A percentile compares a stretch with the other conserved stretches of the same genome.
Conservation (phyloP, 768 basidiomycete species). For the Lactifluus hygrophoroides region DNA sequence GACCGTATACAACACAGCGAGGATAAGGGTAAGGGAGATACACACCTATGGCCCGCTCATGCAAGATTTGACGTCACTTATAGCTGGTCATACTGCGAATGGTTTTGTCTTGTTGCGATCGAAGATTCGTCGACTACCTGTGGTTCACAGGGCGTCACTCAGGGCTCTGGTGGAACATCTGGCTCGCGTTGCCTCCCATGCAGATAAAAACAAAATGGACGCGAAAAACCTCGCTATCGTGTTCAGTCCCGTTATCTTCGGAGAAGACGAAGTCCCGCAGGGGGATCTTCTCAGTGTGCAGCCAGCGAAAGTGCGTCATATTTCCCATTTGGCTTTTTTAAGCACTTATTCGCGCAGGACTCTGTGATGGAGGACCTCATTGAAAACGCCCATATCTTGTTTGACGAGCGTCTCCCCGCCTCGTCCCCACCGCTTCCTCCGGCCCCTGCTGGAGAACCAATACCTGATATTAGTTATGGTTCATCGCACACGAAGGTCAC, state of each 20-base stretch:
- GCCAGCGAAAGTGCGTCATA: slow-evolving; percentile 50
- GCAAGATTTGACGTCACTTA: background rate
- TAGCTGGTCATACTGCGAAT: slow-evolving; percentile 64
- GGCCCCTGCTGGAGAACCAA: slow-evolving; percentile 57
- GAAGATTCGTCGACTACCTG: slow-evolving; percentile 75
- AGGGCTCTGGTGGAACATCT: slow-evolving; percentile 79
- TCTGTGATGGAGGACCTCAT: slow-evolving; percentile 84
- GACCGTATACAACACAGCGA: slow-evolving; percentile 80
- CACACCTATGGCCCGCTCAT: background rate
- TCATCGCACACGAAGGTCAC: slow-evolving; percentile 62
- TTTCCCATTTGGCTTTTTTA: background rate
- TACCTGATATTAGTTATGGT: slow-evolving; percentile 52
- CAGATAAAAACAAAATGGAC: slow-evolving; percentile 88
- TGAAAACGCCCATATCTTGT: slow-evolving; percentile 54
- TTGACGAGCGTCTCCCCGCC: slow-evolving; percentile 40
- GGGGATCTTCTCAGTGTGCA: slow-evolving; percentile 73
- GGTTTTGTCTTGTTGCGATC: slow-evolving; percentile 74
- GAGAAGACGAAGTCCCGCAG: slow-evolving; percentile 84
- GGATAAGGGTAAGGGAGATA: slow-evolving; percentile 47
- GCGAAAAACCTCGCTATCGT: slow-evolving; percentile 86
- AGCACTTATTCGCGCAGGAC: slow-evolving; percentile 34
- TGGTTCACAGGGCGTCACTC: slow-evolving; percentile 79
- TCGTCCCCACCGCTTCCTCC: slow-evolving; percentile 66
- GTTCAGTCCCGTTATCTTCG: slow-evolving; percentile 83
- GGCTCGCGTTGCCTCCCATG: slow-evolving; percentile 53